phyloP scores from a whole-genome alignment of 257 asterid genomes.

The Gentiana straminea region DNA sequence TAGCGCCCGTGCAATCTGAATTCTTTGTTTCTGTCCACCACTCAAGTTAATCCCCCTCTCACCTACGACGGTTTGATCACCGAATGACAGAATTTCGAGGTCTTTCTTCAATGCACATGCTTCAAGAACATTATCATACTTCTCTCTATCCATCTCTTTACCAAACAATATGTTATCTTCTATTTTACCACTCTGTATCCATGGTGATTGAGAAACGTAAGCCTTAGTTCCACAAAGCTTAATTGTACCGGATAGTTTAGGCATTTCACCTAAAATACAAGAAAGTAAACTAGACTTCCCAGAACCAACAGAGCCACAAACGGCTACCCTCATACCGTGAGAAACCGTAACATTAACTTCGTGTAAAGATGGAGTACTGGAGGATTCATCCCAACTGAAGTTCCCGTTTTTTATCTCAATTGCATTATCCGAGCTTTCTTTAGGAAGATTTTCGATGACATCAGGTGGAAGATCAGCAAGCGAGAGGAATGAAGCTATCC shows the following conservation, averaged over 20 bases:
- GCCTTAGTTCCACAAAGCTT: constrained; percentile 56
- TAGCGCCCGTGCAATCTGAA: constrained; percentile 83
- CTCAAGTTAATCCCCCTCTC: constrained; percentile 93
- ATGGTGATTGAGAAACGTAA: constrained; percentile 75
- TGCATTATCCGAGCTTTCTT: constrained; percentile 32
- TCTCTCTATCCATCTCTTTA: constrained; percentile 50
- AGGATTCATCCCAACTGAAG: constrained; percentile 57
- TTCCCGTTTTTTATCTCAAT: constrained; percentile 61
- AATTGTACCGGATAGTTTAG: constrained; percentile 54
- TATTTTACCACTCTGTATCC: constrained; percentile 88
- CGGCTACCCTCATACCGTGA: constrained; percentile 71
- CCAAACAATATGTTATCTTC: constrained; percentile 84
- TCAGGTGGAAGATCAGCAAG: constrained; percentile 60
- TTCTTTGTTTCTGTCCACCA: constrained; percentile 86
- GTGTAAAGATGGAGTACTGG: constrained; percentile 41
- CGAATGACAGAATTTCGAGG: constrained; percentile 61
- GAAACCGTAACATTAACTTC: constrained; percentile 43
- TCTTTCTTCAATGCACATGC: constrained; percentile 73
- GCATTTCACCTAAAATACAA: constrained; percentile 67
- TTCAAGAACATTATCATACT: constrained; percentile 56
- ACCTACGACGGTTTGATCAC: constrained; percentile 84
- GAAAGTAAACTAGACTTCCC: constrained; percentile 93
- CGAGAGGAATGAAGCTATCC: constrained; percentile 72
- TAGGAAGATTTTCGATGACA: constrained; percentile 48
- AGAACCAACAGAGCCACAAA: constrained; percentile 91